Percentiles rank a stretch among this genome's conserved stretches.
Evolutionary conservation across 2,329 filamentous ascomycete species (phyloP).

Genomic region (Mollisiaceae sp.): DNA sequence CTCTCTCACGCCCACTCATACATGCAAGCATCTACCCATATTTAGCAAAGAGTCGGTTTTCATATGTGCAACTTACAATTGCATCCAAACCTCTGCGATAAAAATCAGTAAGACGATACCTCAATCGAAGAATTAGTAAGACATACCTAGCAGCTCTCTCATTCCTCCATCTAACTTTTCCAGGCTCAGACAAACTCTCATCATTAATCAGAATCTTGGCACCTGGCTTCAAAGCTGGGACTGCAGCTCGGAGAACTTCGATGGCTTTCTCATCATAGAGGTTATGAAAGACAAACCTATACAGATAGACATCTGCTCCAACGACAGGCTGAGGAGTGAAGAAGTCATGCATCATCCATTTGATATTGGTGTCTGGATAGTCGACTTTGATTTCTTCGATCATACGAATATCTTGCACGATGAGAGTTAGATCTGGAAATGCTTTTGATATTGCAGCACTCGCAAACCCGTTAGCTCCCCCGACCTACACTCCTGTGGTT

Average conservation of each 20-base stretch:
- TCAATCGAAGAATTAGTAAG: neutral
- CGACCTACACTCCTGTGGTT: conserved; percentile 24
- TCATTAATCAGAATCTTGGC: conserved; percentile 43
- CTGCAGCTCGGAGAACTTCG: conserved; percentile 44
- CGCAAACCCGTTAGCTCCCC: conserved; percentile 37
- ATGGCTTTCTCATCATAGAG: conserved; percentile 49
- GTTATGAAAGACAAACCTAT: conserved; percentile 55
- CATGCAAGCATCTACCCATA: conserved; percentile 12
- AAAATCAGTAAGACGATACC: neutral
- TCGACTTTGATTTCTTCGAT: conserved; percentile 47
- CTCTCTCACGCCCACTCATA: conserved; percentile 20
- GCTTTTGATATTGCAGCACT: conserved; percentile 36
- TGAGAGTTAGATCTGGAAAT: conserved; percentile 36
- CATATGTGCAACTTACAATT: neutral
- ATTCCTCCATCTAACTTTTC: conserved; percentile 33
- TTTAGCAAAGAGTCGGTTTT: neutral
- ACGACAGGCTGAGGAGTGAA: conserved; percentile 49
- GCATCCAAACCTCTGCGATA: neutral
- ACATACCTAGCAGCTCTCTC: conserved; percentile 46
- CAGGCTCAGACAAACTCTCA: conserved; percentile 41
- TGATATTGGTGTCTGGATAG: conserved; percentile 37
- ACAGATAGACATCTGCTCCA: conserved; percentile 51
- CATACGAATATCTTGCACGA: conserved; percentile 41
- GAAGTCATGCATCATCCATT: conserved; percentile 48
- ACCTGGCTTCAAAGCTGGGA: conserved; percentile 49